phyloP scores from a whole-genome alignment of 1,284 basidiomycete genomes.

The Ceratobasidium sp. region DNA sequence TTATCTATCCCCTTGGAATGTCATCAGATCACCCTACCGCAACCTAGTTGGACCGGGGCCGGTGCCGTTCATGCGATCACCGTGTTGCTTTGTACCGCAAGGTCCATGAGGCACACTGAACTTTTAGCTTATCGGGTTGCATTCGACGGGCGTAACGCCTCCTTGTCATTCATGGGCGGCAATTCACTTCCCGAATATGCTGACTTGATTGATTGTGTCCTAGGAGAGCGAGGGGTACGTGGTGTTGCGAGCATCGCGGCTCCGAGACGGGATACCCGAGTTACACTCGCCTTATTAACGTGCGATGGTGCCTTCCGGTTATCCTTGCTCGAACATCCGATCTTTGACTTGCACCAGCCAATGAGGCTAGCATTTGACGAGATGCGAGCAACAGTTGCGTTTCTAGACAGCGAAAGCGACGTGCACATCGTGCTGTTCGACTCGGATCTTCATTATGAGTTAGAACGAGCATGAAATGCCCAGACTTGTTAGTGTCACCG shows the following conservation, averaged over 20 bases:
- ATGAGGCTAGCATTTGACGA: conserved; percentile 19
- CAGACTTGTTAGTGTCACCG: neutral
- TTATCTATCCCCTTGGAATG: conserved; percentile 21
- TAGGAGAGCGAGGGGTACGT: conserved; percentile 18
- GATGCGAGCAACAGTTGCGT: conserved; percentile 3
- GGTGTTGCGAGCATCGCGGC: conserved; percentile 15
- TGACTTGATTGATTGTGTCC: conserved; percentile 15
- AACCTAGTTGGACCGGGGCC: neutral
- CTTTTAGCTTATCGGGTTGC: conserved; percentile 27
- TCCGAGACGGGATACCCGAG: conserved; percentile 2
- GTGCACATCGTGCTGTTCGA: conserved; percentile 24
- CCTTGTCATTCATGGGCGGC: conserved; percentile 28
- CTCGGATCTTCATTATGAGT: neutral
- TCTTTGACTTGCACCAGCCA: neutral
- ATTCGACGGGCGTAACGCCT: conserved; percentile 5
- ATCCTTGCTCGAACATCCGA: neutral
- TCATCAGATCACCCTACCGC: conserved; percentile 33
- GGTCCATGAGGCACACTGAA: conserved; percentile 14
- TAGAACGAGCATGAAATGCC: conserved; percentile 5
- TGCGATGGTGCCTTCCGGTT: neutral
- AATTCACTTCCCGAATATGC: conserved; percentile 1
- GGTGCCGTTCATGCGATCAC: neutral
- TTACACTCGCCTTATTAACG: conserved; percentile 2
- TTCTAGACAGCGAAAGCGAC: neutral
- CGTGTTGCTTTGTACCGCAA: conserved; percentile 21